A percentile compares a stretch with the other conserved stretches of the same genome.
Evolutionary conservation across 106 monocot genomes (phyloP).

Genomic region (Cymbidium sinense): DNA sequence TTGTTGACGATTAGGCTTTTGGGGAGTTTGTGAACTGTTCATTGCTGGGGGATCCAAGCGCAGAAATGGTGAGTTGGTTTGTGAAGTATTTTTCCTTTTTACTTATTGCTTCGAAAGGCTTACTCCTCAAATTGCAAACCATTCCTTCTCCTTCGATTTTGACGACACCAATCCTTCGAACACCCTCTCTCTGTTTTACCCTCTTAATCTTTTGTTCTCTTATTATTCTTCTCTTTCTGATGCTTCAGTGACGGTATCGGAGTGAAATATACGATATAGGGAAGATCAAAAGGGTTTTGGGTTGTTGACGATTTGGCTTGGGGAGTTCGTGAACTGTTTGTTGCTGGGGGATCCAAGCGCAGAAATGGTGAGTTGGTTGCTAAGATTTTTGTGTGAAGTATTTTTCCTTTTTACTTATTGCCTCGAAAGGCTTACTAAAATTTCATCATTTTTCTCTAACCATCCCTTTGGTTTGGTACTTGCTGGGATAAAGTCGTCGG

Average conservation of each 20-base stretch:
- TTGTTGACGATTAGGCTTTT: too few species aligned
- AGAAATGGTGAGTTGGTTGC: constrained; percentile 11
- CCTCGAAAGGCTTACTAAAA: background rate
- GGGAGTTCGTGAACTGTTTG: background rate
- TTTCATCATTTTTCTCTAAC: background rate
- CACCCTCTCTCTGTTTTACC: background rate
- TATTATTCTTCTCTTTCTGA: background rate
- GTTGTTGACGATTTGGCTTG: background rate
- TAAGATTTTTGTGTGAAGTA: background rate
- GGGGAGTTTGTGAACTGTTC: too few species aligned
- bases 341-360: background rate
- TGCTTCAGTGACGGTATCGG: background rate
- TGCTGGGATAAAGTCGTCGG: constrained; percentile 37
- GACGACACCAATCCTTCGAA: background rate
- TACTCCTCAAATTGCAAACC: too few species aligned
- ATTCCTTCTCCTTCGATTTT: background rate
- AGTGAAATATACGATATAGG: background rate
- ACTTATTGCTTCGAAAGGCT: too few species aligned
- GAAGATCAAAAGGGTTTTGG: background rate
- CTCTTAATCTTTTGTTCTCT: background rate
- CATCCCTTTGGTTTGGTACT: background rate
- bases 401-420: too few species aligned
- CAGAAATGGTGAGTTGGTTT: too few species aligned
- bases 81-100: too few species aligned
- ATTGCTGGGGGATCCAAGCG: too few species aligned